Percentiles rank a stretch among this genome's conserved stretches.
These are phyloP conservation scores for Suhomyces kilbournensis DNA, from an alignment of 805 yeast genomes.

Conservation along the genomic window DNA sequence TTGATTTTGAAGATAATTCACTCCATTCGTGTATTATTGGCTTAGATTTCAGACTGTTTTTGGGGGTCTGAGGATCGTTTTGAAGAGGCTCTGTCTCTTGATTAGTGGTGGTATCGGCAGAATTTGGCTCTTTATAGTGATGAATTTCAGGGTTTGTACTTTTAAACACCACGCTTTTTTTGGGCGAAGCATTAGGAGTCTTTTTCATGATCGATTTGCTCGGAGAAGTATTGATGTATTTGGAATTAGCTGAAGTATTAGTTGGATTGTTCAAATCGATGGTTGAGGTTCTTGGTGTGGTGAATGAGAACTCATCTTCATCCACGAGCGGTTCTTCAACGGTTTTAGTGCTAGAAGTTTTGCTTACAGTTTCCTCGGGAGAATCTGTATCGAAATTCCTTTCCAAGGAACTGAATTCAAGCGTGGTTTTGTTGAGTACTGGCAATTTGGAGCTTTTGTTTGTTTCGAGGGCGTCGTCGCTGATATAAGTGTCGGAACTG, in stretches of 20 bases:
- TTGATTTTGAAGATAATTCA: conserved; percentile 8
- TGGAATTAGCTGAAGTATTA: conserved; percentile 1
- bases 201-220: conserved; percentile 39
- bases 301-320: conserved; percentile 25
- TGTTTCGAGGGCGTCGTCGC: conserved; percentile 21
- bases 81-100: not conserved
- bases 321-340: conserved; percentile 6
- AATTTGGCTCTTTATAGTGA: conserved; percentile 18
- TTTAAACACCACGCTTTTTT: conserved; percentile 37
- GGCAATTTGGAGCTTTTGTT: not conserved
- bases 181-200: conserved; percentile 29
- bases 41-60: not conserved
- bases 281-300: conserved; percentile 22
- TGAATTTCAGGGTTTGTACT: conserved; percentile 29
- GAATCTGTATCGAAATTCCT: conserved; percentile 21
- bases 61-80: not conserved
- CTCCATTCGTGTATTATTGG: conserved; percentile 20
- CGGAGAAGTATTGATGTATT: conserved; percentile 23
- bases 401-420: conserved; percentile 13
- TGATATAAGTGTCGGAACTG: conserved; percentile 41
- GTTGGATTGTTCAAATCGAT: conserved; percentile 11
- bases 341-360: not conserved
- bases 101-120: conserved; percentile 4
- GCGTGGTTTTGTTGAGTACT: not conserved
- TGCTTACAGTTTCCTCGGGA: conserved; percentile 6